Conservation (phyloP, 1,139 yeast species). For the Blastobotrys arbuscula region DNA sequence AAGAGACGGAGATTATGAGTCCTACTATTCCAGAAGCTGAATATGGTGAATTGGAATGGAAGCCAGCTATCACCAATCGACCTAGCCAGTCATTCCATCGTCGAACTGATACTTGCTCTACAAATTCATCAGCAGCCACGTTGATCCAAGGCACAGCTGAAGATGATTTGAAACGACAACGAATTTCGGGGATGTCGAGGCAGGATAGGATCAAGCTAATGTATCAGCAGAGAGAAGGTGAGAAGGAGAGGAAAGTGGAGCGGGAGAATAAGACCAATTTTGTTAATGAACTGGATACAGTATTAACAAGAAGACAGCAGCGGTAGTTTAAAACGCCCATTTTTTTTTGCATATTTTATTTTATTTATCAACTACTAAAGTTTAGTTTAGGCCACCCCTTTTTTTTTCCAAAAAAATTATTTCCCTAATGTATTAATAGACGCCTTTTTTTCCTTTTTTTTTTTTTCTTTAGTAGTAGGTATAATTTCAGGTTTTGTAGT, state of each 20-base stretch:
- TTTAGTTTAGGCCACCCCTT: no score
- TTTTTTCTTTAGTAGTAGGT: no score
- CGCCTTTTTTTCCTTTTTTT: no score
- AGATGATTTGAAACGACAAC: conserved; percentile 14
- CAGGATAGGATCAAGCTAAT: conserved; percentile 27
- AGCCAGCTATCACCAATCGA: neutral
- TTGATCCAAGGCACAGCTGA: conserved; percentile 25
- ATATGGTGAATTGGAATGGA: neutral
- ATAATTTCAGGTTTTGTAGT: no score
- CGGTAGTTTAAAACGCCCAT: neutral
- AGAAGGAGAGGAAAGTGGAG: conserved; percentile 16
- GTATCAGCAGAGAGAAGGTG: conserved; percentile 23
- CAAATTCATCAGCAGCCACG: conserved; percentile 16
- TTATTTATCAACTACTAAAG: no score
- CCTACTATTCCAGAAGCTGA: neutral
- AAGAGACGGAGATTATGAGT: neutral
- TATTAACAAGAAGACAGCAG: conserved; percentile 15
- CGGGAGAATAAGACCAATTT: conserved; percentile 20
- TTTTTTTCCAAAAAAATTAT: no score
- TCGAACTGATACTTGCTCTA: conserved; percentile 12
- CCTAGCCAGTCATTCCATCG: conserved; percentile 5
- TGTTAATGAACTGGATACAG: conserved; percentile 26
- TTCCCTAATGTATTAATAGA: no score
- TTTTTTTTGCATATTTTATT: no score
- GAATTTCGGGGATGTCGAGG: conserved; percentile 18